Evolutionary conservation across 2,329 filamentous ascomycete genomes (phyloP), one percentile per base, ranked within the genome.

Genomic region (Penicillium sp.): DNA sequence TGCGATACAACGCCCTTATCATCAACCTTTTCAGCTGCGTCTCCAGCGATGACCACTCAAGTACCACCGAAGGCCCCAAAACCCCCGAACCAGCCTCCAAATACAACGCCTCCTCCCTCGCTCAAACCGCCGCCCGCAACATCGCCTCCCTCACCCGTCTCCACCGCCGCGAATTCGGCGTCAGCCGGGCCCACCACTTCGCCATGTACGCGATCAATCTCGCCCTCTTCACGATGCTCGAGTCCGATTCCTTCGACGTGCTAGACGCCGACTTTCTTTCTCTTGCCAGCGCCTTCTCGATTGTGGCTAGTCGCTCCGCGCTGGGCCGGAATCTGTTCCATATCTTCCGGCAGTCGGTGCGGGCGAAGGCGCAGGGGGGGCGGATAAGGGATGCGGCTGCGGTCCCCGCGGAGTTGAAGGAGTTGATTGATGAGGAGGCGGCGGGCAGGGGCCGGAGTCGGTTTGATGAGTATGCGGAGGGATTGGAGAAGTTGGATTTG

Each of bases 151-250:
- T 77, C 3, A 63, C 71, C 0, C 70, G 69, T 11, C 63, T 73
- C 0, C 71, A 76, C 34, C 67, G 72, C 12, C 67, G 67, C 10
- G 73, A 76, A 39, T 75, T 70, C 53, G 73, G 75, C 4, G 63
- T 77, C 56, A 71, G 61, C 35, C 70, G 73, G 4, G 73, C 72
- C 5, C 75, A 77, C 55, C 67, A 72, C 20, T 77, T 76, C 47
- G 71, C 74, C 12, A 65, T 77, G 58, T 77, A 76, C 52, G 73
- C 75, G 0, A 72, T 77, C 50, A 77, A 75, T 22, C 64, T 77
- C 7, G 75, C 75, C 1, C 59, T 77, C 0, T 77, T 76, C 45
- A 69, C 71, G 0, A 59, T 77, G 63, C 58, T 76, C 1, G 69
- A 74, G 10, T 61, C 65, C 2, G 59, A 60, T 7, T 39, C 60